Evolutionary conservation across 1,284 basidiomycete genomes (phyloP), one percentile per base, ranked within the genome.

Genomic region (Agaricales sp.): DNA sequence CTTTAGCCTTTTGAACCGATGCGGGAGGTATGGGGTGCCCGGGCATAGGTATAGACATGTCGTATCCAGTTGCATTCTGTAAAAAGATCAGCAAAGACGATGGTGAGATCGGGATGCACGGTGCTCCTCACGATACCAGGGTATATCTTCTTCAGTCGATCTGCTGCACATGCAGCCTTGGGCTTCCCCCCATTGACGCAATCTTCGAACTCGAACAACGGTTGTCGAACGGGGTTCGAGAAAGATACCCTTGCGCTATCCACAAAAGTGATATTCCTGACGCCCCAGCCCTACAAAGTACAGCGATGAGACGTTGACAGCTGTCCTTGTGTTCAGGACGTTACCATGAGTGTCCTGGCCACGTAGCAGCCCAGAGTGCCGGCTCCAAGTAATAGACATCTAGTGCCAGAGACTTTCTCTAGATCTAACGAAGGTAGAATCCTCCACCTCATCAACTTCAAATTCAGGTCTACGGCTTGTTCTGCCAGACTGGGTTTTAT

Each of bases 311-410:
- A 19, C 26, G 4, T 14, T 35, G 13, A 38, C 25, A 43, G 30
- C 46, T n/a, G 12, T 12, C 3, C 43, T 3, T 13, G 4, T 24
- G n/a, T 3, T n/a, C n/a, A n/a, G n/a, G n/a, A n/a, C n/a, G n/a
- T n/a, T 45, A 93, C 92, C 82, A 97, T 89, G 12, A 98, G 70
- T 2, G 83, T 82, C 16, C 92, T 71, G 0, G 94, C 83, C 14
- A 98, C 94, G 60, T 98, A 98, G 64, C 96, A 99, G 0, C 96
- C 96, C 12, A 99, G 72, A 0, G 96, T 99, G 0, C 96, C 95
- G 0, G 95, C 93, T 2, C 95, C 96, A 0, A 99, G 79, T 1
- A 98, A 69, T 1, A 99, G 70, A 62, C 91, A 96, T 46, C 72
- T 78, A 0, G 92, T 92, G 0, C 64, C 62, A 1, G 90, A 80